Base-by-base conservation (phyloP, 768 basidiomycete genomes). In the Termitomyces eurrhizus region DNA sequence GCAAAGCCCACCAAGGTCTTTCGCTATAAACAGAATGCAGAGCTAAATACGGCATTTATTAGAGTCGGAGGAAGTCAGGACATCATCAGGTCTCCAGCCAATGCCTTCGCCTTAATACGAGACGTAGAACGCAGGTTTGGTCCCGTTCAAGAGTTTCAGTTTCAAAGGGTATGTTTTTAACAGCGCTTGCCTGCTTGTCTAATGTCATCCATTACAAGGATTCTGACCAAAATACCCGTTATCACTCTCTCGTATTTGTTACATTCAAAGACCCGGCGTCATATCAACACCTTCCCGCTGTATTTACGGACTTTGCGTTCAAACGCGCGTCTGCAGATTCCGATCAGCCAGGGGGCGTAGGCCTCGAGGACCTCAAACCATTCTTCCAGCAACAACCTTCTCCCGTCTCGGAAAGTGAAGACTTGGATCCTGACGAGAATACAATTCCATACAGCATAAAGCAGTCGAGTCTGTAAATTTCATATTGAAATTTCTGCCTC, bases 71-170 rank as follows among this genome's bases (percentile, higher is more conserved):
- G 32, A 46, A 44, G 24, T 2, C 4, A 26, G n/a, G 41, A 14
- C 29, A 72, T 74, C 9, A 68, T 83, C 16, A 68, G 65, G 3
- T 80, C 79, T 37, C 79, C 85, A 64, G 70, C 75, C 5, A 82
- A 88, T 26, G 81, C 79, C 5, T 75, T 80, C 8, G 74, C 80
- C 50, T 74, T 85, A 50, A 67, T 88, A 57, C 79, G 82, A 50
- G 80, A 77, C 8, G 64, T 88, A 33, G 87, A 89, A 71, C 76
- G 77, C 18, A 79, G 77, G 57, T 84, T 80, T 68, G 84, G 84
- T 14, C 70, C 74, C 9, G 66, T 86, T 37, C 68, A 74, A 32
- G 80, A 82, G 56, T 81, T 74, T 51, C 69, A 71, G 48, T 73
- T 80, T 44, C 61, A 69, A 36, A 75, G 77, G 71, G 83, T 83